phyloP scores from a whole-genome alignment of 78 protist species.

The Anaeramoeba flamelloides region DNA sequence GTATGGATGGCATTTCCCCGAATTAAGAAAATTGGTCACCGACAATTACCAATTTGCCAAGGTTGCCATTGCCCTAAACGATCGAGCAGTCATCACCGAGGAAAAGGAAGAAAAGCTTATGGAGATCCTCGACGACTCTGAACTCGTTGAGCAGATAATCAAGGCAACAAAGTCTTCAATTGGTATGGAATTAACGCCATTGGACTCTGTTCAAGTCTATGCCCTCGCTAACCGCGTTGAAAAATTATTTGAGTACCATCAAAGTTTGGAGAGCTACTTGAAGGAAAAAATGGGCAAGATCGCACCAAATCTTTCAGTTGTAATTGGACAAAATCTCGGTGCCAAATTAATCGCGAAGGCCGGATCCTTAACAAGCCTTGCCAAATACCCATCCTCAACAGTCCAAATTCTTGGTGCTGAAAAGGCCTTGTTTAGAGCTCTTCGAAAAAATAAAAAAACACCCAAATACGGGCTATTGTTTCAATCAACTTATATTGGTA shows the following conservation, averaged over 20 bases:
- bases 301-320: slow-evolving; percentile 87
- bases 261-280: slow-evolving; percentile 55
- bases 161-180: slow-evolving; percentile 57
- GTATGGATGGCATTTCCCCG: slow-evolving; percentile 99
- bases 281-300: slow-evolving; percentile 63
- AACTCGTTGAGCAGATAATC: slow-evolving; percentile 17
- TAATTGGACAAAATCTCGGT: slow-evolving; percentile 88
- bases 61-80: too few species aligned
- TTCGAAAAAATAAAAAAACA: slow-evolving; percentile 68
- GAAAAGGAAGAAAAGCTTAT: too few species aligned
- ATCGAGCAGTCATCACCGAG: too few species aligned
- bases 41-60: too few species aligned
- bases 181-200: too few species aligned
- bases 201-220: too few species aligned
- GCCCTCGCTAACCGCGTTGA: slow-evolving; percentile 66
- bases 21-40: slow-evolving; percentile 62
- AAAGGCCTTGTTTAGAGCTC: slow-evolving; percentile 98
- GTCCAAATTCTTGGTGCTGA: slow-evolving; percentile 99
- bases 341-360: slow-evolving; percentile 47
- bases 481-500: slow-evolving; percentile 73
- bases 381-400: slow-evolving; percentile 99
- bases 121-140: too few species aligned
- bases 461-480: slow-evolving; percentile 96
- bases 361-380: slow-evolving; percentile 67
- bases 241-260: slow-evolving; percentile 63